Evolutionary conservation across 1,284 basidiomycete species (phyloP).

Genomic region (Cystobasidium slooffiae): DNA sequence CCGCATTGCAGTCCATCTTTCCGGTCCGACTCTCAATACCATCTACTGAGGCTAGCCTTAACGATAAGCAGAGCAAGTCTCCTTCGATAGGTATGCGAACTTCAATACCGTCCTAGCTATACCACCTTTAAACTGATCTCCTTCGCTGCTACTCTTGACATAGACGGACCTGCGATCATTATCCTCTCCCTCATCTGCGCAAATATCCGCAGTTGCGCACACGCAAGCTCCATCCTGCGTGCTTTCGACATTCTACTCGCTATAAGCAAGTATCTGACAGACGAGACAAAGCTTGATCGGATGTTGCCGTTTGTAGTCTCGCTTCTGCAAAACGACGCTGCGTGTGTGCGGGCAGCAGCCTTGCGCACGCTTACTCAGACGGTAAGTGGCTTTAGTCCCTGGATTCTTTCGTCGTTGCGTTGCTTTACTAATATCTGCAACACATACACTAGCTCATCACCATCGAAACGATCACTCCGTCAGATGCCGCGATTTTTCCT

Average conservation of each 20-base stretch:
- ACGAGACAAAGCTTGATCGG: slow-evolving; percentile 93
- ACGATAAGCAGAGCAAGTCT: background rate
- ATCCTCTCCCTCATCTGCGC: slow-evolving; percentile 83
- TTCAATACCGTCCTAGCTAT: background rate
- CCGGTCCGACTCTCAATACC: slow-evolving; percentile 22
- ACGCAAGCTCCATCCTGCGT: slow-evolving; percentile 83
- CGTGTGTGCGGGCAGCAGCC: slow-evolving; percentile 77
- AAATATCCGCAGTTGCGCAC: slow-evolving; percentile 83
- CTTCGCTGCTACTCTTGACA: background rate
- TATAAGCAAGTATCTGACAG: slow-evolving; percentile 78
- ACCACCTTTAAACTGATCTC: background rate
- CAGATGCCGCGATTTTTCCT: slow-evolving; percentile 79
- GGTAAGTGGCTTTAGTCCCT: slow-evolving; percentile 61
- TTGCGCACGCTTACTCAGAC: slow-evolving; percentile 81
- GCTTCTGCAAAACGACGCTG: slow-evolving; percentile 80
- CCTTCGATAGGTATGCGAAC: slow-evolving; percentile 7
- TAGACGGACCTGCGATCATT: slow-evolving; percentile 79
- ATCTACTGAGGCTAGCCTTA: background rate
- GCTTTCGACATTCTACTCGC: slow-evolving; percentile 87
- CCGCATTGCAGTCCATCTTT: slow-evolving; percentile 1
- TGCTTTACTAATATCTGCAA: background rate
- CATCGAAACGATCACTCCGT: slow-evolving; percentile 84
- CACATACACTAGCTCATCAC: slow-evolving; percentile 69
- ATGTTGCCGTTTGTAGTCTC: slow-evolving; percentile 91
- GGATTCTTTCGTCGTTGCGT: background rate